A percentile compares a stretch with the other conserved stretches of the same genome.
Conservation (phyloP, 768 basidiomycete species). For the Boletellus ananas region DNA sequence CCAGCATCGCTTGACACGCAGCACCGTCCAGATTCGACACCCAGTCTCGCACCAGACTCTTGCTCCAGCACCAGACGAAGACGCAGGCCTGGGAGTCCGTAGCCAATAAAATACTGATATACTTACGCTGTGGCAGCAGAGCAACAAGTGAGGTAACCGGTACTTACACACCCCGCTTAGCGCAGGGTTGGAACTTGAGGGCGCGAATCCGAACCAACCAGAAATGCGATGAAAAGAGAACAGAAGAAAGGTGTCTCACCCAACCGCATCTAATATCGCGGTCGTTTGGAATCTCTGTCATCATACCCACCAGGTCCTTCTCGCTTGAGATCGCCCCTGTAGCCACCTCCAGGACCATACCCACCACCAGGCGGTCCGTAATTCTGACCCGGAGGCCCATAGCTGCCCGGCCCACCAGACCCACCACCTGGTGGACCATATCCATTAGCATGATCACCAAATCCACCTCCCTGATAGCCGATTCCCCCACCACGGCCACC, state of each 20-base stretch:
- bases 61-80: constrained; percentile 2
- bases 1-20: too few species aligned
- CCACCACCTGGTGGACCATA: constrained; percentile 48
- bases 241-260: constrained; percentile 31
- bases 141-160: constrained; percentile 26
- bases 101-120: constrained; percentile 29
- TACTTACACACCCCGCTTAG: constrained; percentile 36
- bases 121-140: constrained; percentile 32
- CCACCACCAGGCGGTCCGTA: constrained; percentile 47
- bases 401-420: constrained; percentile 41
- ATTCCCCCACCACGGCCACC: constrained; percentile 71
- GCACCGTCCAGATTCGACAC: too few species aligned
- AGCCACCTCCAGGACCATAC: constrained; percentile 47
- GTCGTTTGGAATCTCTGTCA: constrained; percentile 78
- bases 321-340: constrained; percentile 73
- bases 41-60: constrained; percentile 6
- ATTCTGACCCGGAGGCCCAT: constrained; percentile 36
- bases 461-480: constrained; percentile 62
- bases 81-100: not conserved
- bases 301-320: constrained; percentile 73
- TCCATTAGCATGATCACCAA: constrained; percentile 52
- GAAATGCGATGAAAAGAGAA: constrained; percentile 22
- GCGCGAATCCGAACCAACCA: constrained; percentile 18
- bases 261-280: constrained; percentile 62
- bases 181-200: constrained; percentile 25